Percentiles rank a stretch among this genome's conserved stretches.
These are phyloP conservation scores for Calonectria leucothoes DNA, from an alignment of 2,329 filamentous ascomycete genomes.

Conservation along the genomic window DNA sequence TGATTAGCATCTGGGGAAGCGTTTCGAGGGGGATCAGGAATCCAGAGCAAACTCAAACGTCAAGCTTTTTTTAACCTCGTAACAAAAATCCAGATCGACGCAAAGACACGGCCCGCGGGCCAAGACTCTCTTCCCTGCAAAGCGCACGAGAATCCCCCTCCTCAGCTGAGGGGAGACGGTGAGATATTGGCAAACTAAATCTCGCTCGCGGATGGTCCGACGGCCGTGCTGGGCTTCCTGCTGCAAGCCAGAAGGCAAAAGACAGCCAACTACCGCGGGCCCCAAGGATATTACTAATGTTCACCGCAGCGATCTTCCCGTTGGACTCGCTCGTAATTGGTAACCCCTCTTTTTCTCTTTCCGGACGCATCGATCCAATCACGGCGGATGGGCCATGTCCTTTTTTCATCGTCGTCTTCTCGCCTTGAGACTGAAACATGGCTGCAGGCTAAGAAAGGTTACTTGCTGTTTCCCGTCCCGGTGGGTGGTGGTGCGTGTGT, in stretches of 20 bases:
- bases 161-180: neutral
- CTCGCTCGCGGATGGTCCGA: neutral
- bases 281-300: neutral
- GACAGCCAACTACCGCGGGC: neutral
- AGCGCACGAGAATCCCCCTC: neutral
- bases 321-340: slow-evolving; percentile 19
- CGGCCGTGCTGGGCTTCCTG: neutral
- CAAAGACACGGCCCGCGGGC: neutral
- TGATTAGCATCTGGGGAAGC: neutral
- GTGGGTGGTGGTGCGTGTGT: neutral
- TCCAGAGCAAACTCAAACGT: neutral
- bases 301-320: neutral
- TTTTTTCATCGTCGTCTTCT: no score
- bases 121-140: neutral
- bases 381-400: neutral
- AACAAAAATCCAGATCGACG: neutral
- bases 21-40: neutral
- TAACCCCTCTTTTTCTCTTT: slow-evolving; percentile 18
- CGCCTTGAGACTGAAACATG: slow-evolving; percentile 27
- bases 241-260: neutral
- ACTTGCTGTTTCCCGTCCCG: no score
- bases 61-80: neutral
- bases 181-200: neutral
- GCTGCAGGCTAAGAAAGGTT: slow-evolving; percentile 9
- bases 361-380: slow-evolving; percentile 28